Percentiles rank a stretch among this genome's conserved stretches.
These are phyloP conservation scores for Monotropa hypopitys DNA, from an alignment of 179 eudicot genomes.

Conservation along the genomic window DNA sequence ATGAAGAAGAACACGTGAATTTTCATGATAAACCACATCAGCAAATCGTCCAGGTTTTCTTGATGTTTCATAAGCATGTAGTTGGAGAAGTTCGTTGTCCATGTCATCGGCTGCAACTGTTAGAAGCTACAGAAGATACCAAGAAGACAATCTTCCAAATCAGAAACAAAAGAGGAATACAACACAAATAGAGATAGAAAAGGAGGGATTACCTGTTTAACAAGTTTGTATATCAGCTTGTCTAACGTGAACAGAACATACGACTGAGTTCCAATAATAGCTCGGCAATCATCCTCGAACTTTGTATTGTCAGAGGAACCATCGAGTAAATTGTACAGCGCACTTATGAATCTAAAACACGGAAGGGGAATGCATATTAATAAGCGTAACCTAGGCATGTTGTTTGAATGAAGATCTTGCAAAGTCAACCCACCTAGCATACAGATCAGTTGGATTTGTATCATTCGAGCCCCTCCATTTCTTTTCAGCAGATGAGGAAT, in stretches of 20 bases:
- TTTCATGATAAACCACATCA: conserved; percentile 62
- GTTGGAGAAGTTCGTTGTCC: conserved; percentile 63
- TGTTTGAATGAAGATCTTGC: conserved; percentile 9
- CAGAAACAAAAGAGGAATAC: conserved; percentile 5
- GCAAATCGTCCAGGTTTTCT: conserved; percentile 46
- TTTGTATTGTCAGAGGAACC: conserved; percentile 77
- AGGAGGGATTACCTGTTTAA: conserved; percentile 54
- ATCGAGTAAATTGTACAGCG: conserved; percentile 63
- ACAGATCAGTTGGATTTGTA: conserved; percentile 37
- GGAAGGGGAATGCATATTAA: conserved; percentile 11
- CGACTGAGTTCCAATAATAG: conserved; percentile 79
- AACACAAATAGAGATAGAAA: background rate
- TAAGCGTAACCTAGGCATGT: background rate
- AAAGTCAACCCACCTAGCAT: conserved; percentile 43
- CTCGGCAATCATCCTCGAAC: conserved; percentile 82
- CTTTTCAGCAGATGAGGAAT: conserved; percentile 6
- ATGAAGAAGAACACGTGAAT: conserved; percentile 62
- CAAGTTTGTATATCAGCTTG: conserved; percentile 70
- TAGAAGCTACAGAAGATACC: conserved; percentile 49
- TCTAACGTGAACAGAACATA: conserved; percentile 80
- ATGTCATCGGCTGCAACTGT: conserved; percentile 55
- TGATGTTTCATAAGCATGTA: conserved; percentile 72
- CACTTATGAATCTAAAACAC: conserved; percentile 62
- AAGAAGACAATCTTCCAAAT: background rate
- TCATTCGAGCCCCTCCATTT: conserved; percentile 54